Percentiles rank a stretch among this genome's conserved stretches.
Conservation (phyloP, 176 grass and related monocot genomes). For the Aegilops bicornis region DNA sequence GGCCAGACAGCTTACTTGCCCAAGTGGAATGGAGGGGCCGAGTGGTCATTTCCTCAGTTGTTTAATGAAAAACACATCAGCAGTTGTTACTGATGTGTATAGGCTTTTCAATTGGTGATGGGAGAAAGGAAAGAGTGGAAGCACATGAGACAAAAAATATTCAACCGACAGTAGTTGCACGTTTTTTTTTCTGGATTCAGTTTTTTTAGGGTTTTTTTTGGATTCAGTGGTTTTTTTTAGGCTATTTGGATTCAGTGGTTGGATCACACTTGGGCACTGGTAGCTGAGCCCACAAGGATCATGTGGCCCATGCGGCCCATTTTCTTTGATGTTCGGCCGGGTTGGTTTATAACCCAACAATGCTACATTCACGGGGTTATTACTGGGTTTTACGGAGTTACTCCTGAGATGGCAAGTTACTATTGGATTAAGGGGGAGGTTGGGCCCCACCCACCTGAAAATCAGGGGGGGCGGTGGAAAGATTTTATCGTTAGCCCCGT, state of each 20-base stretch:
- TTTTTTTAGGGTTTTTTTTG: too few species aligned
- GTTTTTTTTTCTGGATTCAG: too few species aligned
- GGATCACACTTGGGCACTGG: not conserved
- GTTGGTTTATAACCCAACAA: too few species aligned
- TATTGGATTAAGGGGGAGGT: too few species aligned
- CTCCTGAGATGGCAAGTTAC: too few species aligned
- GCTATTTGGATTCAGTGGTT: not conserved
- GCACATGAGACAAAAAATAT: constrained; percentile 19
- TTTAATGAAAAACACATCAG: not conserved
- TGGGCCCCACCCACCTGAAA: too few species aligned
- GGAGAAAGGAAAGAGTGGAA: not conserved
- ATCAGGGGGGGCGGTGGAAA: too few species aligned
- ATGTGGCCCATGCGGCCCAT: not conserved
- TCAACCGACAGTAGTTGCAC: constrained; percentile 26
- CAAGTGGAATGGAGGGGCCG: constrained; percentile 10
- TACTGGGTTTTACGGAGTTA: too few species aligned
- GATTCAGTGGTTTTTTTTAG: constrained; percentile 32
- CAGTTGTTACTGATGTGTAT: not conserved
- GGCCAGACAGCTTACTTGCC: not conserved
- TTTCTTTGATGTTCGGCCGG: not conserved
- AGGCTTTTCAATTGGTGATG: not conserved
- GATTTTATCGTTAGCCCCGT: too few species aligned
- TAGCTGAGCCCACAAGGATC: not conserved
- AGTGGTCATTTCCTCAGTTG: not conserved
- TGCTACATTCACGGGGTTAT: too few species aligned